Evolutionary conservation across 306 rosid species (phyloP).

Genomic region (Styphnolobium japonicum): DNA sequence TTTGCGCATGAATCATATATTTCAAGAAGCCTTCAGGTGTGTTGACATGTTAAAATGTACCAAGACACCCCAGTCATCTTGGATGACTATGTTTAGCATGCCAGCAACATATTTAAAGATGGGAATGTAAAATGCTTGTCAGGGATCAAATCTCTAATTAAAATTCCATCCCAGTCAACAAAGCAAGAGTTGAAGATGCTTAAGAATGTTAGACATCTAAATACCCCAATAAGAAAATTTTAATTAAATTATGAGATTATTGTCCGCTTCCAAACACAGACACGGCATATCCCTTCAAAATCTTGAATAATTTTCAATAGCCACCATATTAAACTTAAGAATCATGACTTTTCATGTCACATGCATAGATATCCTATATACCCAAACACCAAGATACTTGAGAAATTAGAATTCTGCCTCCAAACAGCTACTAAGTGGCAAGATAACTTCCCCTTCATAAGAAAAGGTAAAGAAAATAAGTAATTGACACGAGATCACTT

Average conservation of each 20-base stretch:
- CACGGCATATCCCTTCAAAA: not conserved
- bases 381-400: too few species aligned
- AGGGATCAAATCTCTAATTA: not conserved
- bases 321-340: not conserved
- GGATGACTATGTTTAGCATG: conserved; percentile 9
- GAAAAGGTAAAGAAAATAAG: too few species aligned
- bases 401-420: too few species aligned
- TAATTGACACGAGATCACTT: too few species aligned
- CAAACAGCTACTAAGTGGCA: too few species aligned
- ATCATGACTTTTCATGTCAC: not conserved
- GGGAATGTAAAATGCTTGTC: not conserved
- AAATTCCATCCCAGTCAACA: not conserved
- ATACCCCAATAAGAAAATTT: not conserved
- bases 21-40: conserved; percentile 5
- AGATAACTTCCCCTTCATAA: too few species aligned
- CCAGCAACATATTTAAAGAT: conserved; percentile 8
- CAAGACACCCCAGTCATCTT: not conserved
- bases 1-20: conserved; percentile 8
- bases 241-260: not conserved
- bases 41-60: not conserved
- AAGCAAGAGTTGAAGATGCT: not conserved
- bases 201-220: not conserved
- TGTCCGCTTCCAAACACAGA: not conserved
- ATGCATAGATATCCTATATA: too few species aligned
- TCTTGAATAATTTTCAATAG: not conserved